These are phyloP conservation scores for Mytilinidion resinicola DNA, from an alignment of 495 filamentous ascomycete species.

Conservation along the genomic window DNA sequence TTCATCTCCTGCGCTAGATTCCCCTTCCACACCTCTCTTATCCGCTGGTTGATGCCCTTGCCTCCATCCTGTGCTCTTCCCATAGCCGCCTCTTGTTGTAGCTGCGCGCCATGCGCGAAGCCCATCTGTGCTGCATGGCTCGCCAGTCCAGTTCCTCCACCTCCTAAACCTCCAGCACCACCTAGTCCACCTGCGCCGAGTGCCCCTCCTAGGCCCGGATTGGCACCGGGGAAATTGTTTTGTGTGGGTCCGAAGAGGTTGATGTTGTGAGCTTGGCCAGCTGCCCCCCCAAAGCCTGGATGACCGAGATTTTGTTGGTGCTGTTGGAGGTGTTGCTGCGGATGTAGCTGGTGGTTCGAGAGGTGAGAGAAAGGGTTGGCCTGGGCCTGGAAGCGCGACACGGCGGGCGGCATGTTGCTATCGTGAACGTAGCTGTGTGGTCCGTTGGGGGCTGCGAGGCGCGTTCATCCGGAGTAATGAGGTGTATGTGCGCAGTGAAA, in stretches of 20 bases:
- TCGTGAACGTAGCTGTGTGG: conserved; percentile 1
- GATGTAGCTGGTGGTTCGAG: conserved; percentile 35
- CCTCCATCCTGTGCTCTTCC: conserved; percentile 35
- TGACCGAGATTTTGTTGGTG: conserved; percentile 55
- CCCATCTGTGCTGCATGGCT: conserved; percentile 84
- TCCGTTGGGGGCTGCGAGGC: conserved; percentile 28
- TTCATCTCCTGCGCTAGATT: conserved; percentile 90
- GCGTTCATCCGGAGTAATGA: background rate
- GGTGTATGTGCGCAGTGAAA: background rate
- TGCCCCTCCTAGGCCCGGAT: conserved; percentile 22
- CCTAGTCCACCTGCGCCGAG: conserved; percentile 30
- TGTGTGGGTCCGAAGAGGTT: conserved; percentile 27
- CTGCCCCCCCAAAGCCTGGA: conserved; percentile 48
- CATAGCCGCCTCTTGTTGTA: conserved; percentile 58
- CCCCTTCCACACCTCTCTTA: conserved; percentile 90
- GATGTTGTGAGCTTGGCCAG: conserved; percentile 38
- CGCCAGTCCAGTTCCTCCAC: conserved; percentile 73
- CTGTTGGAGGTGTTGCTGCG: conserved; percentile 42
- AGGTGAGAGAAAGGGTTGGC: conserved; percentile 48
- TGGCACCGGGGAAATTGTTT: conserved; percentile 25
- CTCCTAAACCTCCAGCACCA: conserved; percentile 45
- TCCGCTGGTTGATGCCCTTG: conserved; percentile 53
- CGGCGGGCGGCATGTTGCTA: conserved; percentile 46
- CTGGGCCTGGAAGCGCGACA: conserved; percentile 49
- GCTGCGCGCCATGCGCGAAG: conserved; percentile 69